phyloP scores from a whole-genome alignment of 192 early-diverging fungal species.

The Dissophora globulifera region DNA sequence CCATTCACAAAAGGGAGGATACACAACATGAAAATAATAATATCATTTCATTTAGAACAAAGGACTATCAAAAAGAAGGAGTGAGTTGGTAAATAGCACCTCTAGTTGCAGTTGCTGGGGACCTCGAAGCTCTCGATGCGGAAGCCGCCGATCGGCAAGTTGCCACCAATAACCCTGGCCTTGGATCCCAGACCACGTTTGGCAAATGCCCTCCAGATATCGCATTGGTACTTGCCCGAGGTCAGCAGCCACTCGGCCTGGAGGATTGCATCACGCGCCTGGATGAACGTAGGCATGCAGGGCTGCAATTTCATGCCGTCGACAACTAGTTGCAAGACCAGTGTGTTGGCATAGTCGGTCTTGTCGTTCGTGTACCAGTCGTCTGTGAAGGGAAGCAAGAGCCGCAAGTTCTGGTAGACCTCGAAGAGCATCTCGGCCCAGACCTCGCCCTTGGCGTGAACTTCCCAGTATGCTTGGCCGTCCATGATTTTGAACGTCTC shows the following conservation, averaged over 20 bases:
- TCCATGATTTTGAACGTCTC: conserved; percentile 81
- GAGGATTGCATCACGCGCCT: conserved; percentile 79
- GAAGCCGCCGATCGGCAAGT: conserved; percentile 68
- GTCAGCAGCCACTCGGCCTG: conserved; percentile 73
- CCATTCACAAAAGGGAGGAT: no score
- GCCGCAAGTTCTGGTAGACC: conserved; percentile 77
- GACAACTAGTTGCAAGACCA: conserved; percentile 75
- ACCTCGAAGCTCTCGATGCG: conserved; percentile 64
- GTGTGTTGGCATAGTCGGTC: conserved; percentile 71
- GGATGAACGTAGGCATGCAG: conserved; percentile 77
- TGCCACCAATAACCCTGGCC: conserved; percentile 69
- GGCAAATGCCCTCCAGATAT: conserved; percentile 83
- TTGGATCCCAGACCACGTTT: conserved; percentile 88
- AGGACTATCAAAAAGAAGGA: no score
- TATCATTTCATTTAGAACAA: no score
- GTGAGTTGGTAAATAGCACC: no score
- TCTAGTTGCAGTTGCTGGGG: conserved; percentile 43
- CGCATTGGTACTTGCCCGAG: conserved; percentile 73
- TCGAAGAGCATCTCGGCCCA: conserved; percentile 96
- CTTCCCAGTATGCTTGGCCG: conserved; percentile 89
- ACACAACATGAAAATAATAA: no score
- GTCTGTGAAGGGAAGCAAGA: conserved; percentile 64
- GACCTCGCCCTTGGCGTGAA: conserved; percentile 92
- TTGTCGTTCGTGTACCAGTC: conserved; percentile 64
- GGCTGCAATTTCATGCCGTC: conserved; percentile 84